Base-by-base conservation (phyloP, 768 basidiomycete genomes). In the Mycena leptocephala region DNA sequence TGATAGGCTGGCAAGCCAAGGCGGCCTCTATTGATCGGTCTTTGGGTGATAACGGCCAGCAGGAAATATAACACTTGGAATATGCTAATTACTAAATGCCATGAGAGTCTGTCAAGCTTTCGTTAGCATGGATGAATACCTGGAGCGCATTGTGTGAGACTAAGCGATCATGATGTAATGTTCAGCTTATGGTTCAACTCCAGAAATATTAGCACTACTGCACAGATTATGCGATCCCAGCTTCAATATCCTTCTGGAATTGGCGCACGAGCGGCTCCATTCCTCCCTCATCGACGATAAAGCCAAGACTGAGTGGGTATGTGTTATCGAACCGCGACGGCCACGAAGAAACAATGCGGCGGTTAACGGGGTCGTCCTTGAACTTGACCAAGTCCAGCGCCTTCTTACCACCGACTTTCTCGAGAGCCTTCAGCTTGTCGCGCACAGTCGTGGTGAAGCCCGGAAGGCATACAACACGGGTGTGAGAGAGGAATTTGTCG, bases 381-480 rank as follows among this genome's bases (percentile, higher is more conserved):
- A 90, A 90, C 68, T 83, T 84, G 70, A 93, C 87, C 8, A 90
- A 81, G 20, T 86, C 80, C 65, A 91, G 75, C 3, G 85, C 88
- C 53, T 89, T 85, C 75, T 85, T 81, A 1, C 92, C 92, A 3
- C 88, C 91, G n/a, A 90, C 87, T 58, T 86, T 84, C 68, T 87
- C 85, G 33, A 93, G 84, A 10, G 92, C 91, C 18, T 86, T 81
- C 16, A 93, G 82, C 82, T 91, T 91, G 56, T 91, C 89, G 41
- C 88, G 86, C 1, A 92, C 88, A 3, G 88, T 91, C 13, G 90
- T 85, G 5, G 89, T 91, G 81, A 93, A 90, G 0, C 93, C 93
- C 2, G 93, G 93, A 2, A 92, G 81, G 76, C 90, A 92, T 39
- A 92, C 87, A 9, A 90, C 89, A 66, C 92, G 87, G 0, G 88